Conservation (phyloP, 805 yeast genomes). For the Wickerhamomyces tratensis region DNA sequence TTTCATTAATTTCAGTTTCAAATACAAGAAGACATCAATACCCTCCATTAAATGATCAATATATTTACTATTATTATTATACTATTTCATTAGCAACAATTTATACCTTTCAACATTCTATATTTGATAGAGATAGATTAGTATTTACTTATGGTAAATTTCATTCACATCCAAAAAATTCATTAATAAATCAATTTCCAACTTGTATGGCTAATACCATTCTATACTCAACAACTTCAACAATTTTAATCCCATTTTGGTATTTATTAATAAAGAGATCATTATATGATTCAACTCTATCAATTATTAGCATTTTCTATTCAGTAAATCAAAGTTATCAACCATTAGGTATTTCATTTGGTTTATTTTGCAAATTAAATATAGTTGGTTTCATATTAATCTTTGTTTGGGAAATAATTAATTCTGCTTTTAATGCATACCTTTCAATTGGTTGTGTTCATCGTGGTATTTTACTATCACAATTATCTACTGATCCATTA, state of each 20-base stretch:
- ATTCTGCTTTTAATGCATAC: conserved; percentile 53
- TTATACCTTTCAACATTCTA: conserved; percentile 41
- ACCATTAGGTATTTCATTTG: conserved; percentile 22
- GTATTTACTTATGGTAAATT: conserved; percentile 30
- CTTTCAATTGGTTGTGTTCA: conserved; percentile 66
- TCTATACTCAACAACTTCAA: conserved; percentile 20
- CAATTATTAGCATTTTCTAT: conserved; percentile 20
- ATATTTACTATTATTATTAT: conserved; percentile 41
- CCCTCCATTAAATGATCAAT: conserved; percentile 32
- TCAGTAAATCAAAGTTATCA: conserved; percentile 34
- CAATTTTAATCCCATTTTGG: conserved; percentile 26
- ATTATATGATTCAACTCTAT: conserved; percentile 29
- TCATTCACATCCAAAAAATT: conserved; percentile 27
- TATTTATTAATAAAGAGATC: conserved; percentile 30
- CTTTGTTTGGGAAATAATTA: conserved; percentile 43
- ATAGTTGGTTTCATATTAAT: conserved; percentile 25
- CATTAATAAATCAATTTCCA: conserved; percentile 18
- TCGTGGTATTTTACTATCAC: conserved; percentile 50
- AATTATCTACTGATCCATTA: conserved; percentile 50
- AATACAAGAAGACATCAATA: conserved; percentile 29
- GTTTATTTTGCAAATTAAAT: conserved; percentile 21
- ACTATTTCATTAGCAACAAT: conserved; percentile 28
- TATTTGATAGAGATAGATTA: conserved; percentile 47
- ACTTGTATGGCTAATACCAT: conserved; percentile 29
- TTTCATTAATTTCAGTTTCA: conserved; percentile 13